Conservation (phyloP, 2,329 filamentous ascomycete species). For the Aspergillus puulaauensis region DNA sequence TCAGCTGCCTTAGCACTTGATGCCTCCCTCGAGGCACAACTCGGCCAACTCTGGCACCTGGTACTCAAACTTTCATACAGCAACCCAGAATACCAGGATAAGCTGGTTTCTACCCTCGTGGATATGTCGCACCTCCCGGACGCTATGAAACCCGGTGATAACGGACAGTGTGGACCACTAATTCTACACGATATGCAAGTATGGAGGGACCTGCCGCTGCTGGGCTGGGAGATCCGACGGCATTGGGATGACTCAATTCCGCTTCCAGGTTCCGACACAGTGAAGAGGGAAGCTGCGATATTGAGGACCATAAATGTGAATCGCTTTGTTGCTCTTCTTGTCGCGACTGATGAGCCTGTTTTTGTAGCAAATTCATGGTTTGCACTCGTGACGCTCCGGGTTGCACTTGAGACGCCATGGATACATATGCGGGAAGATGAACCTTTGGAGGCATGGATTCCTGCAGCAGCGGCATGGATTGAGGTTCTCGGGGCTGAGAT, state of each 20-base stretch:
- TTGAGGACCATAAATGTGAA: not conserved
- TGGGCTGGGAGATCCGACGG: constrained; percentile 13
- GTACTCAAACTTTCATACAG: not conserved
- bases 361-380: constrained; percentile 6
- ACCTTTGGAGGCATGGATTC: constrained; percentile 4
- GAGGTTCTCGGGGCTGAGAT: constrained; percentile 11
- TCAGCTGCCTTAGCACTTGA: not conserved
- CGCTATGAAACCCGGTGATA: no score
- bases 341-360: constrained; percentile 8
- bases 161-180: not conserved
- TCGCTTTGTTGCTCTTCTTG: constrained; percentile 6
- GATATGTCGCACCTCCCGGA: constrained; percentile 1
- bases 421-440: not conserved
- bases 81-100: constrained; percentile 2
- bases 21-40: not conserved
- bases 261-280: not conserved
- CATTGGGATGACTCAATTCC: constrained; percentile 9
- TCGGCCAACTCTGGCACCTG: not conserved
- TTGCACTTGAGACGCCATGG: constrained; percentile 6
- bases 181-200: constrained; percentile 9
- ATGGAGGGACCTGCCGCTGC: constrained; percentile 14
- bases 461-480: constrained; percentile 13
- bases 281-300: not conserved
- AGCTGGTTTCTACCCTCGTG: constrained; percentile 3
- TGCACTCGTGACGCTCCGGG: constrained; percentile 5